phyloP scores from a whole-genome alignment of 352 stramenopile species.

The Globisporangium alternatum region DNA sequence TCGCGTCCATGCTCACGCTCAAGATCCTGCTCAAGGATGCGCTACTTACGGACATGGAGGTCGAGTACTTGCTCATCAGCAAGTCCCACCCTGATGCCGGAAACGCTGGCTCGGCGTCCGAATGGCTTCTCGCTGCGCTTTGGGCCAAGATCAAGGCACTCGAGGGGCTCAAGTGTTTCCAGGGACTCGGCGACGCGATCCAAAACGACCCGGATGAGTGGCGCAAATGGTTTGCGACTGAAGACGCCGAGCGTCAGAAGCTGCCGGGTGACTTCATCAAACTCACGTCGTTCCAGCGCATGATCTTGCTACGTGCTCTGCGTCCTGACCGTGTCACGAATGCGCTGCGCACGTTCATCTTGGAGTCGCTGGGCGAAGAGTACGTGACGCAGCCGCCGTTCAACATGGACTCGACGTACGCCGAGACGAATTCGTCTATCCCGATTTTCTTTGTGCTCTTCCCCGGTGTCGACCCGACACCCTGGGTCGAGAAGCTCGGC shows the following conservation, averaged over 20 bases:
- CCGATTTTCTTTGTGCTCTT: slow-evolving; percentile 97
- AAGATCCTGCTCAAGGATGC: slow-evolving; percentile 93
- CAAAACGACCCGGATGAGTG: slow-evolving; percentile 97
- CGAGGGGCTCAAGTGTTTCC: slow-evolving; percentile 90
- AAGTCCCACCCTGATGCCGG: slow-evolving; percentile 85
- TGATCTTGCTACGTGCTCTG: slow-evolving; percentile 91
- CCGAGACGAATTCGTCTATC: slow-evolving; percentile 89
- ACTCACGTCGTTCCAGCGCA: slow-evolving; percentile 73
- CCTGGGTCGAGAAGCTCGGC: slow-evolving; percentile 93
- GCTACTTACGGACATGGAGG: slow-evolving; percentile 77
- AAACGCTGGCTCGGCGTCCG: slow-evolving; percentile 90
- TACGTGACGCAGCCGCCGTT: slow-evolving; percentile 92
- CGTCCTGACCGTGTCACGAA: slow-evolving; percentile 94
- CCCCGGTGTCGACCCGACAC: slow-evolving; percentile 92
- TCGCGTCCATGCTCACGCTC: slow-evolving; percentile 93
- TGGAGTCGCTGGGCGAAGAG: slow-evolving; percentile 86
- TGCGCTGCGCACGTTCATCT: slow-evolving; percentile 89
- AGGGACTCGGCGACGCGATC: slow-evolving; percentile 93
- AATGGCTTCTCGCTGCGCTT: slow-evolving; percentile 89
- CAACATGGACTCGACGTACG: slow-evolving; percentile 90
- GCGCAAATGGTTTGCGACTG: slow-evolving; percentile 94
- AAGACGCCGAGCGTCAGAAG: slow-evolving; percentile 93
- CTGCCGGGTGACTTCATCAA: slow-evolving; percentile 92
- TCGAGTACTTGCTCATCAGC: slow-evolving; percentile 91
- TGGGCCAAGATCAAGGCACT: slow-evolving; percentile 94